Conservation (phyloP, 768 basidiomycete species). For the Erythrobasidium yunnanense region DNA sequence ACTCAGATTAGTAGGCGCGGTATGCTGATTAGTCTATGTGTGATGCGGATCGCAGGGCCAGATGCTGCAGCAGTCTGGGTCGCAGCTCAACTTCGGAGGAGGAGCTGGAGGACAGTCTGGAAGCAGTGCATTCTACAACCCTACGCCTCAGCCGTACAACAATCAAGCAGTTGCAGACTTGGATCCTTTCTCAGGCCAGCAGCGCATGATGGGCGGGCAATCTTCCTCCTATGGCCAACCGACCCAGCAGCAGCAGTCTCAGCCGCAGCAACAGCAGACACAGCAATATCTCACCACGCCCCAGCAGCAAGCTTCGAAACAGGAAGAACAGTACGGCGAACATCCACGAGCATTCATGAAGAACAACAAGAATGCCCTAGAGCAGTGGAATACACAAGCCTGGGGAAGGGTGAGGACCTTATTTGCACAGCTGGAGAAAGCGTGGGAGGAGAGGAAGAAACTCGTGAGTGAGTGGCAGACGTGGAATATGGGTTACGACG, state of each 20-base stretch:
- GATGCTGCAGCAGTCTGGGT: slow-evolving; percentile 4
- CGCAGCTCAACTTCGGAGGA: slow-evolving; percentile 11
- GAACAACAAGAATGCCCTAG: slow-evolving; percentile 10
- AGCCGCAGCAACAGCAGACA: slow-evolving; percentile 1
- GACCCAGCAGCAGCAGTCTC: background rate
- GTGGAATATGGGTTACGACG: background rate
- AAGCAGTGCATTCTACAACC: background rate
- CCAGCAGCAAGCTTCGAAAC: slow-evolving; percentile 15
- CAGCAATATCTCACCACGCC: slow-evolving; percentile 17
- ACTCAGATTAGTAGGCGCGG: no score
- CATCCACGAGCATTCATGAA: slow-evolving; percentile 18
- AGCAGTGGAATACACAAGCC: slow-evolving; percentile 10
- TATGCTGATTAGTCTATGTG: no score
- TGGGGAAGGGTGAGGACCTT: slow-evolving; percentile 5
- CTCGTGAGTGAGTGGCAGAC: slow-evolving; percentile 22
- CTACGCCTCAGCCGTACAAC: background rate
- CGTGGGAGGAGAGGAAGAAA: slow-evolving; percentile 20
- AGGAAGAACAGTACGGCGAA: slow-evolving; percentile 24
- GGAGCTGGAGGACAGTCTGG: slow-evolving; percentile 5
- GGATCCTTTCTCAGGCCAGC: slow-evolving; percentile 21
- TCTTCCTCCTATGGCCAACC: no score
- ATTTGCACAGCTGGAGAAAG: slow-evolving; percentile 17
- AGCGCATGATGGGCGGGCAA: background rate
- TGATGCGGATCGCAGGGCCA: no score
- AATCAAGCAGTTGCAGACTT: slow-evolving; percentile 11